Evolutionary conservation across 1,284 basidiomycete genomes (phyloP), one percentile per base, ranked within the genome.

Genomic region (Rhodotorula mucilaginosa): DNA sequence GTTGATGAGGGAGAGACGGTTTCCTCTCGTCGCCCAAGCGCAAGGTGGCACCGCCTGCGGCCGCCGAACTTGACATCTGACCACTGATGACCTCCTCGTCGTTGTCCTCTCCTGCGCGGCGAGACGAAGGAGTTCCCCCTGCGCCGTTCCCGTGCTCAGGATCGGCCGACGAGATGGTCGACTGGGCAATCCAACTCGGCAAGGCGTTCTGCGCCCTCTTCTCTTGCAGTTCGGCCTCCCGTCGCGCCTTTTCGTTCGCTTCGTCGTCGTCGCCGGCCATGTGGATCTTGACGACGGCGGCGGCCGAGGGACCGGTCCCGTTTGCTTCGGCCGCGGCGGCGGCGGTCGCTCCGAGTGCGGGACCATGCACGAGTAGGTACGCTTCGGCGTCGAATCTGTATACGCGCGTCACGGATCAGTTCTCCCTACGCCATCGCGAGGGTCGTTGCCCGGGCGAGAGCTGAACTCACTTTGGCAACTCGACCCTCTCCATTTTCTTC

Each of bases 141-240:
- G 54, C 34, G 18, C 26, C 16, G 23, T 10, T n/a, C 29, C 26
- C 61, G 64, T 4, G 59, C 39, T 68, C 64, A 19, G 26, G 83
- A 77, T 95, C 89, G 26, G 93, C 94, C 19, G 31, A n/a, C 19
- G 93, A 90, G 75, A 99, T 91, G 5, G 96, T 99, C 80, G 92
- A 95, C 80, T 92, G 90, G 73, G 93, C 85, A 83, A 97, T 91
- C 96, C 96, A 98, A 15, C 89, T 86, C 0, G 96, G 96, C 59
- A 99, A 82, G 0, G 89, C 87, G 80, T 98, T 98, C 83, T 97
- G 93, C 80, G 89, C 87, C 66, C 85, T 82, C 75, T 58, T 65
- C 29, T 58, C 52, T 26, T 77, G 75, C 15, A 83, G 81, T 10
- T 86, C 85, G 16, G 85, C 80, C 44, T 82, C 81, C 34, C 85